Percentiles rank a stretch among this genome's conserved stretches.
These are phyloP conservation scores for Skeletonema grethae DNA, from an alignment of 108 stramenopile genomes.

Conservation along the genomic window DNA sequence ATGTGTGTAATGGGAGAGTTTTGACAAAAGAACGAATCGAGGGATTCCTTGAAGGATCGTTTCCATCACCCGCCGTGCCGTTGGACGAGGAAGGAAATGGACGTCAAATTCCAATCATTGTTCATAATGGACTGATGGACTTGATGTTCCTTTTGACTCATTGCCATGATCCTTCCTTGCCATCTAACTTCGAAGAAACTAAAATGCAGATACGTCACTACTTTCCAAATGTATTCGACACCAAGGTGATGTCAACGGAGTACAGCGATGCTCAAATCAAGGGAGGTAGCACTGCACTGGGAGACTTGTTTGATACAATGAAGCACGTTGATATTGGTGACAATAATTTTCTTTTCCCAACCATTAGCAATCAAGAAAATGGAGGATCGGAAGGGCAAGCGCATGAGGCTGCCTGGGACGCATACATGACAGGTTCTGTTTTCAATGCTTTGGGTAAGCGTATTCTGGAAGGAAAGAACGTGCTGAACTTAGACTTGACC, in stretches of 20 bases:
- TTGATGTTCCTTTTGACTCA: slow-evolving; percentile 81
- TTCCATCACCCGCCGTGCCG: slow-evolving; percentile 12
- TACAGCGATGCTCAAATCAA: slow-evolving; percentile 50
- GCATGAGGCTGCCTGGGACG: slow-evolving; percentile 82
- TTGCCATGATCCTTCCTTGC: slow-evolving; percentile 62
- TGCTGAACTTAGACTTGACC: slow-evolving; percentile 7
- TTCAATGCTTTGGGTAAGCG: slow-evolving; percentile 27
- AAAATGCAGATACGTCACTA: slow-evolving; percentile 63
- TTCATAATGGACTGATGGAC: slow-evolving; percentile 89
- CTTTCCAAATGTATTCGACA: slow-evolving; percentile 80
- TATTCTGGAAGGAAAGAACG: slow-evolving; percentile 26
- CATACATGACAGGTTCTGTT: slow-evolving; percentile 73
- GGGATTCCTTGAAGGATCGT: slow-evolving; percentile 22
- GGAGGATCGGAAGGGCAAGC: slow-evolving; percentile 36
- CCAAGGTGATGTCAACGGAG: slow-evolving; percentile 72
- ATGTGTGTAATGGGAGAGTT: slow-evolving; percentile 60
- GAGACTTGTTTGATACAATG: slow-evolving; percentile 39
- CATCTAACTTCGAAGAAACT: slow-evolving; percentile 57
- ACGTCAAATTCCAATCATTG: slow-evolving; percentile 69
- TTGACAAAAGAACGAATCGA: slow-evolving; percentile 21
- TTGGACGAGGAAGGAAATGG: neutral
- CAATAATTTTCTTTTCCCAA: slow-evolving; percentile 4
- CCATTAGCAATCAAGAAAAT: slow-evolving; percentile 24
- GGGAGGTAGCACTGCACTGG: slow-evolving; percentile 57
- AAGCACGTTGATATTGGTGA: slow-evolving; percentile 24